Base-by-base conservation (phyloP, 2,329 filamentous ascomycete genomes). In the Trichoderma harzianum region DNA sequence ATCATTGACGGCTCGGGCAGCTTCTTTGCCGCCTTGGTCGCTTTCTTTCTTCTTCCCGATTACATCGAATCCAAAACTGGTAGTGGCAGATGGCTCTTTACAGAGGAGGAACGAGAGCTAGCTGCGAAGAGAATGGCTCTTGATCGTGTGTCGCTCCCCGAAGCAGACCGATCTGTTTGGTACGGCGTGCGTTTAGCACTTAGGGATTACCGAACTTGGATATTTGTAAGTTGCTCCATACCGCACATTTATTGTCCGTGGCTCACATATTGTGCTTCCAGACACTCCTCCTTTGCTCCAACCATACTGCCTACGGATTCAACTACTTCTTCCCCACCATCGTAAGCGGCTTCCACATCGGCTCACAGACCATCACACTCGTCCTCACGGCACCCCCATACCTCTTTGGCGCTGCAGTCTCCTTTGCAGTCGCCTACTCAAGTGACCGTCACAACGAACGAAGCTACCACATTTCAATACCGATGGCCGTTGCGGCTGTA, bases 1-100 rank as follows among this genome's bases (percentile, higher is more conserved):
- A 90, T 92, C 61, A 86, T 92, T 26, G 90, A 93, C 77, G 91
- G 91, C 7, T 82, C 84, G 1, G 84, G 76, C 0, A 81, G 80
- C 0, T 79, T 75, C 1, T 39, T 78, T 2, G 72, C 81, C 16
- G 79, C 79, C 7, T 34, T 80, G 7, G 3, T 76, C 5, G 78
- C 78, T 2, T 80, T 79, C 62, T 77, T 77, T 16, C 74, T 80
- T 53, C 77, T 81, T 2, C 80, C 79, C 12, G 80, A 80, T 57
- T 86, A 64, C 76, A 86, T 79, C 1, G 83, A 84, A 43, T 86
- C 86, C 0, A 69, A 69, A 18, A 60, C 65, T 4, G 65, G 65
- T 3, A 69, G 65, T 24, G 65, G 65, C 12, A 80, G 84, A 1
- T 78, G 81, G 26, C 79, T 78, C 57, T 78, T 88, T 18, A 81